Conservation (phyloP, 1,139 yeast genomes). For the Wickerhamomyces sp. region DNA sequence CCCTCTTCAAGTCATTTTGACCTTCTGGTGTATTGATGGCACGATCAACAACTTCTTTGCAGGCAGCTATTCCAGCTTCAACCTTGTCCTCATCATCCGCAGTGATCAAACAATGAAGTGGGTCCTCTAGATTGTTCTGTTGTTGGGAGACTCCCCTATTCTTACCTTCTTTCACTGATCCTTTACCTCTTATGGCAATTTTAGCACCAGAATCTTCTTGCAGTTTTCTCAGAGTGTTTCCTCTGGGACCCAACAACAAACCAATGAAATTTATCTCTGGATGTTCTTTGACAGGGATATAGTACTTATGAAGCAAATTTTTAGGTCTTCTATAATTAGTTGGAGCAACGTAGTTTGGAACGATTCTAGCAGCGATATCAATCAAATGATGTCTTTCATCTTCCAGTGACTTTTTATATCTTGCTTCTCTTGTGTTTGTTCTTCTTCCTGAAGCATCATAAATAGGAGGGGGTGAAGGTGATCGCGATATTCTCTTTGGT, state of each 20-base stretch:
- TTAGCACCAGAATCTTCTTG: conserved; percentile 83
- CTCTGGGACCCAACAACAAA: conserved; percentile 89
- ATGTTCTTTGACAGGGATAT: conserved; percentile 79
- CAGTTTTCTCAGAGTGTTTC: conserved; percentile 75
- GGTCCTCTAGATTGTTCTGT: conserved; percentile 60
- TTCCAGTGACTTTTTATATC: conserved; percentile 59
- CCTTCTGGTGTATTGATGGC: conserved; percentile 90
- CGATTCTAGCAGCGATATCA: conserved; percentile 62
- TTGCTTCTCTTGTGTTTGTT: conserved; percentile 72
- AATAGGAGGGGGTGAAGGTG: conserved; percentile 91
- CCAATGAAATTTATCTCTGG: conserved; percentile 96
- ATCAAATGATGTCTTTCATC: conserved; percentile 76
- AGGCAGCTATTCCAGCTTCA: conserved; percentile 66
- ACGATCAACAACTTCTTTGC: conserved; percentile 73
- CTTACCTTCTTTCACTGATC: conserved; percentile 92
- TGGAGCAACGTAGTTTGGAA: conserved; percentile 84
- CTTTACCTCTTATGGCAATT: conserved; percentile 86
- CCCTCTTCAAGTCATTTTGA: conserved; percentile 85
- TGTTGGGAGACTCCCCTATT: conserved; percentile 35
- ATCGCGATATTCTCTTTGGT: conserved; percentile 37
- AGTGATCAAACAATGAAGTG: conserved; percentile 81
- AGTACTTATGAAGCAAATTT: conserved; percentile 74
- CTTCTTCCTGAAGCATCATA: conserved; percentile 83
- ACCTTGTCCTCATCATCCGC: conserved; percentile 80
- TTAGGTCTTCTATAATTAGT: conserved; percentile 69